Evolutionary conservation across 768 basidiomycete genomes (phyloP), one percentile per base, ranked within the genome.

Genomic region (Russula griseocarnosa): DNA sequence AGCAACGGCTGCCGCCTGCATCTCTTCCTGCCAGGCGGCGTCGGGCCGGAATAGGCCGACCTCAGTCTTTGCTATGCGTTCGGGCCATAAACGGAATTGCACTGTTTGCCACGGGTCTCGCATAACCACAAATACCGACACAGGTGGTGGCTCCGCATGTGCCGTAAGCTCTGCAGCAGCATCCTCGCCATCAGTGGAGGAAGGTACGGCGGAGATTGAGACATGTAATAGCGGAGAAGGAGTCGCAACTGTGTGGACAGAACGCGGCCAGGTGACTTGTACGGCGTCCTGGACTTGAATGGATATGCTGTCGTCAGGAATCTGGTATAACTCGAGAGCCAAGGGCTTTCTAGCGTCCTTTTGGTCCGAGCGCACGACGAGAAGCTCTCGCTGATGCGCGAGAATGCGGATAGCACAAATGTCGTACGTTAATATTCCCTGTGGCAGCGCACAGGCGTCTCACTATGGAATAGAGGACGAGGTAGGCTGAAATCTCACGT

Each of bases 361-460:
- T 28, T 49, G 52, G n/a, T 65, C 40, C 26, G 63, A 56, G 42
- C 66, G 64, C 44, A 67, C 64, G 26, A 67, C 64, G 34, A 67
- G 66, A 11, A 67, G 64, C 30, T 67, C 66, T 30, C 66, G 47
- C 50, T 67, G 66, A n/a, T 3, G 36, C 20, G 66, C 34, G 32
- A 67, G 40, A 13, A 67, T 66, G 28, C 66, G 66, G 46, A 67
- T 66, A 18, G 65, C 66, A 26, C 66, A 64, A n/a, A 67, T 66
- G 64, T 52, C 9, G 30, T 67, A 67, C 22, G 58, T 51, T 26
- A 65, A 65, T 22, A 57, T 34, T 26, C 64, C 60, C 62, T 67
- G 63, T 40, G 58, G 46, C 51, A 56, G 51, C 38, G 34, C 44
- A 66, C 64, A 58, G 32, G 54, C 53, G 50, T 60, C 63, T 60